Base-by-base conservation (phyloP, 2,329 filamentous ascomycete species). In the Aspergillus alliaceus region DNA sequence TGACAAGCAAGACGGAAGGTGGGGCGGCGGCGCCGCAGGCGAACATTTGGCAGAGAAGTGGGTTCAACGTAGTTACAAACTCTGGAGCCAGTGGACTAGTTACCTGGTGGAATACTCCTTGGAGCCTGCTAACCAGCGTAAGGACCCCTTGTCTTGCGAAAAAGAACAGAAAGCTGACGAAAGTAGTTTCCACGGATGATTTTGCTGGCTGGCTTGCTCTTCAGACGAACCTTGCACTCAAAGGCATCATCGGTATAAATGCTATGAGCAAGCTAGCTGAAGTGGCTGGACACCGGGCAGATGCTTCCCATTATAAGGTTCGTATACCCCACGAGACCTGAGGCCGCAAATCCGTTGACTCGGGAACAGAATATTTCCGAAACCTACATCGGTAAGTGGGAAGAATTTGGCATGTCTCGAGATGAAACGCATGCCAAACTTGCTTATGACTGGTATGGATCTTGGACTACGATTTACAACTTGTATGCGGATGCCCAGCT, bases 381-480 rank as follows among this genome's bases (percentile, higher is more conserved):
- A 4, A 79, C 79, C 2, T 95, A 95, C 72, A 83, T 95, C 59
- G 72, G 80, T 29, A 86, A 88, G 64, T 96, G 91, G 90, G 82
- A 89, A 68, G 76, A 81, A 20, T 83, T 85, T 53, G 90, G 84
- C 54, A 86, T 93, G 72, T 90, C 90, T 59, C 80, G 82, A 18
- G 84, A 88, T 55, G 83, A 85, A 8, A 78, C 86, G 1, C 90
- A 93, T 72, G 86, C 90, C 22, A 93, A 91, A 64, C 81, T 96
- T 9, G 85, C 88, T 11, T 96, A 96, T 75, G 83, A 91, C 69
- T 87, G 88, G 80, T 89, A 89, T 63, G 89, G 89, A 14, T 90
- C 88, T 51, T 93, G 90, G 89, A 91, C 90, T 6, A 91, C 89
- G 0, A 82, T 96, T 34, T 96, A 96, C 79, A 93, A 92, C 69